Percentiles rank a stretch among this genome's conserved stretches.
Conservation (phyloP, 768 basidiomycete genomes). For the Solioccasus polychromus region DNA sequence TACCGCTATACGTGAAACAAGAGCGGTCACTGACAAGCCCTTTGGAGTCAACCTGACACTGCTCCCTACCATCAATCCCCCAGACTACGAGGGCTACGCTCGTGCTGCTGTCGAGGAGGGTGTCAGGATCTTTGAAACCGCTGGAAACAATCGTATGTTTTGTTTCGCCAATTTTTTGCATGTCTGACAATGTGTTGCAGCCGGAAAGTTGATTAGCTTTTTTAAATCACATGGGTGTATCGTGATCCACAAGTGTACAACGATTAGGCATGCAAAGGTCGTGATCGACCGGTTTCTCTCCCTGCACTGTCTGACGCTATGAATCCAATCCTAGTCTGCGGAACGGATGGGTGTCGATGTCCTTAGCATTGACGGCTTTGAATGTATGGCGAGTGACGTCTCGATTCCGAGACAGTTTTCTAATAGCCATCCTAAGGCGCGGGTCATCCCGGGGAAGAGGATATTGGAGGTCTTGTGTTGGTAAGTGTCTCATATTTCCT, state of each 20-base stretch:
- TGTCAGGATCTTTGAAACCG: slow-evolving; percentile 88
- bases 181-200: slow-evolving; percentile 35
- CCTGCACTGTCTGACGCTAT: background rate
- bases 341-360: slow-evolving; percentile 81
- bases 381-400: slow-evolving; percentile 51
- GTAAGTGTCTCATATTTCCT: slow-evolving; percentile 35
- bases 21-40: slow-evolving; percentile 62
- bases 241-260: slow-evolving; percentile 90
- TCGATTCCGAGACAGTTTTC: background rate
- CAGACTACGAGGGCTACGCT: slow-evolving; percentile 85
- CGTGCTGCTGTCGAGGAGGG: slow-evolving; percentile 83
- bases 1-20: slow-evolving; percentile 74
- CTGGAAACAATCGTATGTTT: slow-evolving; percentile 80
- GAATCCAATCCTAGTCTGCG: slow-evolving; percentile 42
- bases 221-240: slow-evolving; percentile 77
- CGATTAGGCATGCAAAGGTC: slow-evolving; percentile 82
- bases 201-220: slow-evolving; percentile 72
- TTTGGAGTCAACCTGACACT: slow-evolving; percentile 87
- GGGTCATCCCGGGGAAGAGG: slow-evolving; percentile 93
- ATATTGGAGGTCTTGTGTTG: slow-evolving; percentile 83
- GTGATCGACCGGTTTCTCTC: slow-evolving; percentile 17
- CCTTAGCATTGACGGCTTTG: slow-evolving; percentile 87
- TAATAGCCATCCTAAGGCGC: slow-evolving; percentile 54
- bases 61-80: slow-evolving; percentile 86
- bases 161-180: background rate